Conservation (phyloP, 2,329 filamentous ascomycete species). For the Tympanopsis confertula region DNA sequence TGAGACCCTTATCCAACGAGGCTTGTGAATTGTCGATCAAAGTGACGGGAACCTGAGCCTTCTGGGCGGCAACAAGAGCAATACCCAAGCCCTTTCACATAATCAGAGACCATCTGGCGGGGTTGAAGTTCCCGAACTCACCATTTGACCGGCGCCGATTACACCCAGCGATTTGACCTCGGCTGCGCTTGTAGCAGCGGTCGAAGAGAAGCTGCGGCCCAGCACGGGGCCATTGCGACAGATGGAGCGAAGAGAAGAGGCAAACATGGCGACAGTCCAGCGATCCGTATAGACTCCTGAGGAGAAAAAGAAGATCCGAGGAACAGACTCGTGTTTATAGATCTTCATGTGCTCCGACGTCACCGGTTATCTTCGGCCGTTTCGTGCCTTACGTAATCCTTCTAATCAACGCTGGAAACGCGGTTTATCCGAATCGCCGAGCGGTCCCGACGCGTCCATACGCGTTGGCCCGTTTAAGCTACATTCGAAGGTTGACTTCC, state of each 20-base stretch:
- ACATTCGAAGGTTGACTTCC: too few species aligned
- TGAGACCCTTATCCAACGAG: slow-evolving; percentile 77
- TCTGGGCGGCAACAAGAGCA: slow-evolving; percentile 82
- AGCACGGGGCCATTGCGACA: background rate
- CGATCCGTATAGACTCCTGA: too few species aligned
- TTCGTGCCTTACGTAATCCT: background rate
- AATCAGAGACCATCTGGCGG: too few species aligned
- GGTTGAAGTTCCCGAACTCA: too few species aligned
- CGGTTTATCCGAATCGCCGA: too few species aligned
- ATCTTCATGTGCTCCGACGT: background rate
- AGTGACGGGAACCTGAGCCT: slow-evolving; percentile 71
- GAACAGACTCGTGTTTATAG: background rate
- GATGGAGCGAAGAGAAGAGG: background rate
- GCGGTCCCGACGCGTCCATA: too few species aligned
- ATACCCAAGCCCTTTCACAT: slow-evolving; percentile 73
- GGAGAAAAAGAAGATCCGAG: background rate
- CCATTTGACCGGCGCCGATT: slow-evolving; percentile 92
- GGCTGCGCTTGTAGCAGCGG: slow-evolving; percentile 43
- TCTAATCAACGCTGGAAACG: background rate
- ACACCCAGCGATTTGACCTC: slow-evolving; percentile 84
- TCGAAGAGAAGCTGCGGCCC: slow-evolving; percentile 51
- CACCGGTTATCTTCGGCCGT: slow-evolving; percentile 1
- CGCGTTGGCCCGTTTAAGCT: too few species aligned
- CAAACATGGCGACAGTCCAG: background rate
- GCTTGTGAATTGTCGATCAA: slow-evolving; percentile 75